Evolutionary conservation across 352 stramenopile genomes (phyloP).

Genomic region (Globisporangium recalcitrans): DNA sequence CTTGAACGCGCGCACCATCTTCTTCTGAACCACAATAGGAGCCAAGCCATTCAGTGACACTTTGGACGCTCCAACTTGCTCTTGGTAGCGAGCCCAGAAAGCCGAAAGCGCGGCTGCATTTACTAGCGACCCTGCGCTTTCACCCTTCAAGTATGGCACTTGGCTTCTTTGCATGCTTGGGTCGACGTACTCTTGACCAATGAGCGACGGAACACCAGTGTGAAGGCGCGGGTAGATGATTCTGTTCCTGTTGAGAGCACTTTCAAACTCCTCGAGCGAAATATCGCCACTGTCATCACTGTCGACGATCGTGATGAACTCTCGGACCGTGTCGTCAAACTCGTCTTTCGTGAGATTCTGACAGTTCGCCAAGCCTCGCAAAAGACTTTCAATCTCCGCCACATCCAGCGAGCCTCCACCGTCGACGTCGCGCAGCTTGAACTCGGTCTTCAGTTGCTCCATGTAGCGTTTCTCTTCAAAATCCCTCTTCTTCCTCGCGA

Average conservation of each 20-base stretch:
- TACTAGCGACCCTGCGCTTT: slow-evolving; percentile 31
- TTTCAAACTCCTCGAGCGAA: slow-evolving; percentile 81
- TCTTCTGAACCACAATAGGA: slow-evolving; percentile 67
- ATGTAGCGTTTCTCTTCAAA: slow-evolving; percentile 68
- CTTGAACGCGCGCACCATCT: slow-evolving; percentile 82
- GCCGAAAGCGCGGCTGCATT: slow-evolving; percentile 51
- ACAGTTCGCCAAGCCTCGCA: slow-evolving; percentile 65
- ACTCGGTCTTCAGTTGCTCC: slow-evolving; percentile 68
- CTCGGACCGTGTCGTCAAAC: slow-evolving; percentile 65
- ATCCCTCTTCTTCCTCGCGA: slow-evolving; percentile 40
- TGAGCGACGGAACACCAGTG: slow-evolving; percentile 54
- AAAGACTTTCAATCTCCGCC: slow-evolving; percentile 52
- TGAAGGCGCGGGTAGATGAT: slow-evolving; percentile 67
- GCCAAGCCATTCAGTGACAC: slow-evolving; percentile 56
- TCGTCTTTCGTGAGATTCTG: slow-evolving; percentile 70
- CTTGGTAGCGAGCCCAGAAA: slow-evolving; percentile 75
- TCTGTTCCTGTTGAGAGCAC: slow-evolving; percentile 58
- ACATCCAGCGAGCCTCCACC: slow-evolving; percentile 69
- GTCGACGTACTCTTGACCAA: slow-evolving; percentile 73
- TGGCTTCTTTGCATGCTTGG: slow-evolving; percentile 53
- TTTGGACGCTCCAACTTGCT: slow-evolving; percentile 53
- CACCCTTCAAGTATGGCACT: slow-evolving; percentile 54
- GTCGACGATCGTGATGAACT: slow-evolving; percentile 79
- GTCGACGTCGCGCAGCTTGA: slow-evolving; percentile 65
- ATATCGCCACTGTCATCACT: slow-evolving; percentile 77